phyloP scores from a whole-genome alignment of 2,329 filamentous ascomycete species.

The Fusarium redolens region DNA sequence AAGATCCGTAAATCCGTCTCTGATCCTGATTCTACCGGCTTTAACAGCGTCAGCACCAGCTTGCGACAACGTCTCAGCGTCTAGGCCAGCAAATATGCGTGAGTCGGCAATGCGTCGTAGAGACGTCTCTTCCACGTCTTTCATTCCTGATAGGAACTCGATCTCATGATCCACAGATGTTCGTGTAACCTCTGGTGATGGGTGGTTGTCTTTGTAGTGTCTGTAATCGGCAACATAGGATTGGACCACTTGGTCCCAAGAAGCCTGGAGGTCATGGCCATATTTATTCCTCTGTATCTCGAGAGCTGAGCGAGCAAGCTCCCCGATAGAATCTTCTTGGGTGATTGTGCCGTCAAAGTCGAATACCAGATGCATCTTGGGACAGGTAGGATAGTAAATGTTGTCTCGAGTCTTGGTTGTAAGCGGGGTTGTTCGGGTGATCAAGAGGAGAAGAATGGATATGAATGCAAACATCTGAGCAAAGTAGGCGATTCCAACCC shows the following conservation, averaged over 20 bases:
- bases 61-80: conserved; percentile 46
- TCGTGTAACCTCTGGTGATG: conserved; percentile 49
- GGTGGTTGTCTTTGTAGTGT: conserved; percentile 51
- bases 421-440: neutral
- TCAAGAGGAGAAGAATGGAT: conserved; percentile 5
- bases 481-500: neutral
- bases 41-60: conserved; percentile 54
- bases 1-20: conserved; percentile 55
- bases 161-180: conserved; percentile 54
- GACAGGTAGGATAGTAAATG: neutral
- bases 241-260: conserved; percentile 59
- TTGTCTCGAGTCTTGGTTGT: neutral
- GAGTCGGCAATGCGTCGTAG: conserved; percentile 57
- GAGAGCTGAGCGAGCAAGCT: conserved; percentile 59
- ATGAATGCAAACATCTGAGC: conserved; percentile 18
- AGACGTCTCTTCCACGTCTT: conserved; percentile 59
- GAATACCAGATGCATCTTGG: conserved; percentile 60
- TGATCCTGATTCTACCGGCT: conserved; percentile 49
- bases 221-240: conserved; percentile 58
- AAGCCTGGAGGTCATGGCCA: conserved; percentile 49
- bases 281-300: conserved; percentile 44
- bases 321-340: conserved; percentile 62
- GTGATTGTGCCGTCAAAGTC: conserved; percentile 73
- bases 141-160: conserved; percentile 57
- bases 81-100: conserved; percentile 58